Conservation (phyloP, 306 rosid genomes). For the Hylodesmum podocarpum region DNA sequence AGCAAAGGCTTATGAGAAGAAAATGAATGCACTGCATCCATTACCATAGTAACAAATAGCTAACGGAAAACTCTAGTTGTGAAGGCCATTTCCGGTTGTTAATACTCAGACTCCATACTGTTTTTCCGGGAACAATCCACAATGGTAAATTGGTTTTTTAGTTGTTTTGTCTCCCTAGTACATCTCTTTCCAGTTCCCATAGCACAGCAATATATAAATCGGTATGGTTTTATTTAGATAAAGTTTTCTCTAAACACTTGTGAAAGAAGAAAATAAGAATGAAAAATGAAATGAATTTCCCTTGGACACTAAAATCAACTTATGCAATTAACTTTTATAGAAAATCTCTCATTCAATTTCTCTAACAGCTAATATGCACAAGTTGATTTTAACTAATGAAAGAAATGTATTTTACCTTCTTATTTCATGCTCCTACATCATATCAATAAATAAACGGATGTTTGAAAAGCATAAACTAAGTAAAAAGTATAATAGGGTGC, state of each 20-base stretch:
- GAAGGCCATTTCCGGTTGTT: background rate
- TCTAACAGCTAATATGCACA: too few relatives aligned
- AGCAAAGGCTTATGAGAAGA: background rate
- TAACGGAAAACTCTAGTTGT: background rate
- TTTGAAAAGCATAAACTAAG: background rate
- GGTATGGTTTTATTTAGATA: too few relatives aligned
- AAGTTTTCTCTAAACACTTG: too few relatives aligned
- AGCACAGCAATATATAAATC: background rate
- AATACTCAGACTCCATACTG: background rate
- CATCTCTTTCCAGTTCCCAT: background rate
- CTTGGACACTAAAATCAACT: too few relatives aligned
- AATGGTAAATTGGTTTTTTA: background rate
- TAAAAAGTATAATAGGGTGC: background rate
- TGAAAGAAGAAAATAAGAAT: too few relatives aligned
- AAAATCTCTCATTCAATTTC: too few relatives aligned
- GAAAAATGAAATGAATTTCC: too few relatives aligned
- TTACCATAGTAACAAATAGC: background rate
- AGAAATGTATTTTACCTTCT: too few relatives aligned
- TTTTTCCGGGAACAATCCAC: background rate
- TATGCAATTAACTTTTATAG: too few relatives aligned
- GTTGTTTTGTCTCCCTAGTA: background rate
- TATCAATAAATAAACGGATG: background rate
- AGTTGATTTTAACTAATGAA: too few relatives aligned
- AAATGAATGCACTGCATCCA: slow-evolving; percentile 8
- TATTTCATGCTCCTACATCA: too few relatives aligned